Evolutionary conservation across 352 stramenopile species (phyloP), one percentile per base, ranked within the genome.

Genomic region (Globisporangium heterothallicum): DNA sequence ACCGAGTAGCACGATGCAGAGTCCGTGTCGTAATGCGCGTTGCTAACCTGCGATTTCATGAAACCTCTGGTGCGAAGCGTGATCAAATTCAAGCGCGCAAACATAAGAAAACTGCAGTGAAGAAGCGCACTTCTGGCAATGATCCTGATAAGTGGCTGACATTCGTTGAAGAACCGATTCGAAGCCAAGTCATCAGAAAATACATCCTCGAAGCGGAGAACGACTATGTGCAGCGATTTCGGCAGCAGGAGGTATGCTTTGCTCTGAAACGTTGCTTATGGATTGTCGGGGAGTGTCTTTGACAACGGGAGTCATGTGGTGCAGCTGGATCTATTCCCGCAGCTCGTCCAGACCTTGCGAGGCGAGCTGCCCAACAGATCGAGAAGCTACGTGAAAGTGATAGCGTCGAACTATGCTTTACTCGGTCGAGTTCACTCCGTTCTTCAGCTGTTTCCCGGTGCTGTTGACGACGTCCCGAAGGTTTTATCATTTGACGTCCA

Each of bases 321-420:
- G 26, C 21, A 63, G 56, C n/a, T 62, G 26, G 75, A 86, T 13
- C 65, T 84, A n/a, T 80, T 83, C 25, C 76, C 73, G 29, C 76
- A 87, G 32, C 50, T 87, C 3, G 63, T 87, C 0, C 71, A 87
- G 46, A 80, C 73, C 4, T 38, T 87, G 4, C 68, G 76, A 12
- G 70, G 70, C 8, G 73, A 87, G 41, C 65, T 82, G 24, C 76
- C 75, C 4, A 76, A 84, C 36, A 68, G 64, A 55, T 56, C 76
- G 2, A 64, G 73, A 57, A 84, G 62, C 12, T 87, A 84, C 57
- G 70, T 85, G 51, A 68, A 68, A 53, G 69, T 68, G 2, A 55
- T 84, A 4, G 76, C 73, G 8, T 53, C 53, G n/a, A 60, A 62
- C 26, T 61, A 69, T 29, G 69, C 64, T 9, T 25, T 87, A 13